Conservation (phyloP, 192 early-diverging fungal species). For the Phlyctochytrium arcticum region DNA sequence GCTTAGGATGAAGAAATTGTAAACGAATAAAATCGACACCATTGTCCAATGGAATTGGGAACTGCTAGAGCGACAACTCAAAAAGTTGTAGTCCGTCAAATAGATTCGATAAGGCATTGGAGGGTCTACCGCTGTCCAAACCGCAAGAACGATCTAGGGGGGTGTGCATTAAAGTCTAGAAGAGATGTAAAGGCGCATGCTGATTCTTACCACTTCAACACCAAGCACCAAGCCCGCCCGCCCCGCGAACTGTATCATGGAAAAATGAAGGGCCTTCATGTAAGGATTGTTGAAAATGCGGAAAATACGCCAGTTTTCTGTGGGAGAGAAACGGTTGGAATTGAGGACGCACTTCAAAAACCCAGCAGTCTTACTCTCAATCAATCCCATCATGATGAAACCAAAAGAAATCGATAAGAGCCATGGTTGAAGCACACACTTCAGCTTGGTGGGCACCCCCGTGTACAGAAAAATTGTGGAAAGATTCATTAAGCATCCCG, state of each 20-base stretch:
- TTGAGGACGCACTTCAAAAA: not conserved
- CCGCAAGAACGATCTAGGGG: not conserved
- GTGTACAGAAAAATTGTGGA: conserved; percentile 6
- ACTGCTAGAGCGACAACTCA: not conserved
- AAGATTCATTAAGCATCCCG: not conserved
- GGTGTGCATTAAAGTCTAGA: not conserved
- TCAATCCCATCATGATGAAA: not conserved
- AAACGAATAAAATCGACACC: not conserved
- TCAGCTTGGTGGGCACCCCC: not conserved
- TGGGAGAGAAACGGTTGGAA: not conserved
- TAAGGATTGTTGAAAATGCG: conserved; percentile 1
- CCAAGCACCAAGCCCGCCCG: not conserved
- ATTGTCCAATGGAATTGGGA: not conserved
- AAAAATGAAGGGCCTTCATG: not conserved
- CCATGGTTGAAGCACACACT: conserved; percentile 20
- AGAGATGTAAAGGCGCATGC: not conserved
- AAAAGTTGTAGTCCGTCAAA: not conserved
- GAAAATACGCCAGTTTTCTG: not conserved
- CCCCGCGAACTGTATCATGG: not conserved
- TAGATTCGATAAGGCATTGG: not conserved
- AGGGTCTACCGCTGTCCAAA: not conserved
- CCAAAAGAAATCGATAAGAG: not conserved
- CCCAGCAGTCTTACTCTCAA: not conserved
- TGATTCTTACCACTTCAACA: not conserved
- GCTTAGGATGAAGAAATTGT: not conserved